A percentile compares a stretch with the other conserved stretches of the same genome.
Evolutionary conservation across 805 yeast species (phyloP).

Genomic region (Teunomyces gatunensis): DNA sequence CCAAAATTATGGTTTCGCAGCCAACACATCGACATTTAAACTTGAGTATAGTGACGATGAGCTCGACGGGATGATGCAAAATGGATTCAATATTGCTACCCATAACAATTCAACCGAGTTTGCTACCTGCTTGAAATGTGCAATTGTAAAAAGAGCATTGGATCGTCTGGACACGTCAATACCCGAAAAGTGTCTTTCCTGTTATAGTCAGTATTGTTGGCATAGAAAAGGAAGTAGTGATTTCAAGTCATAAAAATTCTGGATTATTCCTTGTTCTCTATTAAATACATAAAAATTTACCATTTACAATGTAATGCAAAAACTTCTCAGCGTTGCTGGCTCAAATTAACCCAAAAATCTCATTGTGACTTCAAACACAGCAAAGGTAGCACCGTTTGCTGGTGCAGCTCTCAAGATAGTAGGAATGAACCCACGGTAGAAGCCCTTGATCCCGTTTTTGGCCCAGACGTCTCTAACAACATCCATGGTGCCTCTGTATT

Average conservation of each 20-base stretch:
- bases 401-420: slow-evolving; percentile 96
- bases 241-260: no score
- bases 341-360: slow-evolving; percentile 45
- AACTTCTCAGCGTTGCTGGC: not conserved
- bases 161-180: slow-evolving; percentile 30
- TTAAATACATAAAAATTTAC: not conserved
- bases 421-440: slow-evolving; percentile 89
- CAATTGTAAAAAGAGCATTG: slow-evolving; percentile 50
- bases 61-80: slow-evolving; percentile 42
- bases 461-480: slow-evolving; percentile 55
- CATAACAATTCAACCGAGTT: slow-evolving; percentile 39
- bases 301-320: no score
- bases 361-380: slow-evolving; percentile 89
- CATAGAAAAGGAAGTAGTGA: not conserved
- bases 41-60: slow-evolving; percentile 47
- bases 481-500: slow-evolving; percentile 54
- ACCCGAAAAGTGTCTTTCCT: slow-evolving; percentile 16
- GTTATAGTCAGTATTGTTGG: slow-evolving; percentile 21
- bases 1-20: slow-evolving; percentile 33
- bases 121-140: slow-evolving; percentile 55
- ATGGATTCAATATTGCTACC: slow-evolving; percentile 54
- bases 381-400: slow-evolving; percentile 95
- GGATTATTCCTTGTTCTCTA: not conserved
- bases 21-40: slow-evolving; percentile 62
- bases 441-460: slow-evolving; percentile 69